Conservation (phyloP, 306 rosid genomes). For the Abrus pulchellus region DNA sequence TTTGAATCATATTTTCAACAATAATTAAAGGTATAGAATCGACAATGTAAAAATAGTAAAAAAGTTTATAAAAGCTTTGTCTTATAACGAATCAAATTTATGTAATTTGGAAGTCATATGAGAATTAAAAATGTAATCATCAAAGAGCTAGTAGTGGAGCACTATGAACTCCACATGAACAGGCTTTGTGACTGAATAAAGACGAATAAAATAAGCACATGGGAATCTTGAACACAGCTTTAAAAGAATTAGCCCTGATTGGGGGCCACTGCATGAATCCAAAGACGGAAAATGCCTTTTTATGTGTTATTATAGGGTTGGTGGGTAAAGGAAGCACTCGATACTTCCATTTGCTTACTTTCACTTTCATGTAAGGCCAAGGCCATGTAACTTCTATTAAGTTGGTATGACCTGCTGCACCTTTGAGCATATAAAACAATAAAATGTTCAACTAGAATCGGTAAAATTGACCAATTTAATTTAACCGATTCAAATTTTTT, state of each 20-base stretch:
- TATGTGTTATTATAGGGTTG: conserved; percentile 32
- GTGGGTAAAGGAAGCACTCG: conserved; percentile 24
- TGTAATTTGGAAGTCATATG: background rate
- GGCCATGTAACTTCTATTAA: background rate
- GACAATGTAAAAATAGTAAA: background rate
- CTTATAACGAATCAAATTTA: conserved; percentile 9
- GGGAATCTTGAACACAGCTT: conserved; percentile 46
- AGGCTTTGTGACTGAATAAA: conserved; percentile 44
- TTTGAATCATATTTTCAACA: background rate
- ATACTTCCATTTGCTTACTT: conserved; percentile 27
- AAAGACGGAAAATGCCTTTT: conserved; percentile 58
- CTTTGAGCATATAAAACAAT: too few relatives aligned
- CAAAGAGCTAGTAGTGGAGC: conserved; percentile 59
- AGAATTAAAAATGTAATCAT: conserved; percentile 51
- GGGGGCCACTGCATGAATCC: conserved; percentile 46
- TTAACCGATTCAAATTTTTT: too few relatives aligned
- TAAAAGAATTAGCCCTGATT: conserved; percentile 40
- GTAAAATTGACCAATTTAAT: too few relatives aligned
- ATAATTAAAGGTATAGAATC: background rate
- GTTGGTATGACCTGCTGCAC: background rate
- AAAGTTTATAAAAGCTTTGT: background rate
- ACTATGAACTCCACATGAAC: conserved; percentile 29
- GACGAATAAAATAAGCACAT: conserved; percentile 30
- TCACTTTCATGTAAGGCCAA: conserved; percentile 34
- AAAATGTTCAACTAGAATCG: too few relatives aligned